These are phyloP conservation scores for Aspergillus candidus DNA, from an alignment of 2,329 filamentous ascomycete species.

Conservation along the genomic window DNA sequence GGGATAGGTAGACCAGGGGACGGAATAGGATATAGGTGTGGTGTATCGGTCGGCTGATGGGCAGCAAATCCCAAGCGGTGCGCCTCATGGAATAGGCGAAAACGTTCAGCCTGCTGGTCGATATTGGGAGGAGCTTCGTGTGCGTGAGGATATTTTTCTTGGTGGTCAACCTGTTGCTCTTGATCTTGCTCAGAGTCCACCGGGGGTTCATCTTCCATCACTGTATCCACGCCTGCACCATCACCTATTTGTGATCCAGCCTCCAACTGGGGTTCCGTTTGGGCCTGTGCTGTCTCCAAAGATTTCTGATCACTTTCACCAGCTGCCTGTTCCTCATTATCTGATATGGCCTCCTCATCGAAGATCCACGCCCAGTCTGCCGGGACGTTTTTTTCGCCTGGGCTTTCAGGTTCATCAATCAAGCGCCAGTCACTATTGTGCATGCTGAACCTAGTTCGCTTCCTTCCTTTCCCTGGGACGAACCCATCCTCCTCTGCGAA, in stretches of 20 bases:
- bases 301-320: neutral
- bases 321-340: conserved; percentile 9
- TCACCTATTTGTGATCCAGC: neutral
- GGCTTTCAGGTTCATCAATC: conserved; percentile 63
- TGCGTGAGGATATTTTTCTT: no score
- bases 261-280: no score
- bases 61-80: neutral
- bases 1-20: conserved; percentile 37
- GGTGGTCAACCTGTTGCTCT: no score
- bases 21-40: conserved; percentile 33
- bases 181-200: no score
- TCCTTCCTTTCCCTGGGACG: conserved; percentile 57
- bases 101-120: neutral
- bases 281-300: conserved; percentile 3
- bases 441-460: conserved; percentile 63
- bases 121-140: no score
- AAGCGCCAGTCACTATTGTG: conserved; percentile 68
- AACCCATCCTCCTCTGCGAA: conserved; percentile 62
- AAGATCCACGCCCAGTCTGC: conserved; percentile 25
- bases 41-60: conserved; percentile 29
- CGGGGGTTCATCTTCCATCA: neutral
- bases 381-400: conserved; percentile 45
- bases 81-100: conserved; percentile 1
- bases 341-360: conserved; percentile 16
- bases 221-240: neutral